Conservation (phyloP, 495 filamentous ascomycete species). For the Acidiella bohemica region DNA sequence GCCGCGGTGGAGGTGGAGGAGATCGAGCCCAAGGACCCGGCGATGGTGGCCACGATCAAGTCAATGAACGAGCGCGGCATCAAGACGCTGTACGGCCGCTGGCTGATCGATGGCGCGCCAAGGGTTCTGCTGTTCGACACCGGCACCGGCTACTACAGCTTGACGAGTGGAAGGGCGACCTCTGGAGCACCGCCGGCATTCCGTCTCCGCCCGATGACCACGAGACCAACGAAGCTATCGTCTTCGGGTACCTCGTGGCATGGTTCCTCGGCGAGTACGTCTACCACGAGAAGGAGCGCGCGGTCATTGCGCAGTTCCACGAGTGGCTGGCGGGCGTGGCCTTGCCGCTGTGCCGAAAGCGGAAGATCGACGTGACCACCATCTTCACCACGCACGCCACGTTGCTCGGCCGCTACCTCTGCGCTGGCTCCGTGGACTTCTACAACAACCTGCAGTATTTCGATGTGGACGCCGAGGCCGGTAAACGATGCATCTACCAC, state of each 20-base stretch:
- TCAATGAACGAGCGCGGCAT: slow-evolving; percentile 88
- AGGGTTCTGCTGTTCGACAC: slow-evolving; percentile 91
- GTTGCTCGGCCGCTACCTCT: slow-evolving; percentile 85
- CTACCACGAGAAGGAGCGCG: slow-evolving; percentile 74
- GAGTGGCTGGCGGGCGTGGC: slow-evolving; percentile 98
- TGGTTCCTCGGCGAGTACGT: slow-evolving; percentile 99
- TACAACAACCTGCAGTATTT: slow-evolving; percentile 98
- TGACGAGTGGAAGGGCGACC: slow-evolving; percentile 93
- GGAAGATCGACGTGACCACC: slow-evolving; percentile 90
- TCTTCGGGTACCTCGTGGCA: slow-evolving; percentile 92
- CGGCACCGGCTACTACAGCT: slow-evolving; percentile 76
- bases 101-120: slow-evolving; percentile 94
- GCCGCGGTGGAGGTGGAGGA: slow-evolving; percentile 94
- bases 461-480: slow-evolving; percentile 91
- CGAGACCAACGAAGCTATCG: slow-evolving; percentile 94
- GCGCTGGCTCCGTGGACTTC: slow-evolving; percentile 94
- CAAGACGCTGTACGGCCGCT: slow-evolving; percentile 80
- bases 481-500: slow-evolving; percentile 97
- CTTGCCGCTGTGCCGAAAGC: slow-evolving; percentile 78
- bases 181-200: slow-evolving; percentile 88
- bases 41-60: slow-evolving; percentile 66
- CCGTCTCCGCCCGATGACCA: slow-evolving; percentile 80
- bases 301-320: slow-evolving; percentile 95
- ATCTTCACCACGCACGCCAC: slow-evolving; percentile 99
- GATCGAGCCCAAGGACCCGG: slow-evolving; percentile 67